A percentile compares a stretch with the other conserved stretches of the same genome.
These are phyloP conservation scores for Beauveria sp. DNA, from an alignment of 2,329 filamentous ascomycete genomes.

Conservation along the genomic window DNA sequence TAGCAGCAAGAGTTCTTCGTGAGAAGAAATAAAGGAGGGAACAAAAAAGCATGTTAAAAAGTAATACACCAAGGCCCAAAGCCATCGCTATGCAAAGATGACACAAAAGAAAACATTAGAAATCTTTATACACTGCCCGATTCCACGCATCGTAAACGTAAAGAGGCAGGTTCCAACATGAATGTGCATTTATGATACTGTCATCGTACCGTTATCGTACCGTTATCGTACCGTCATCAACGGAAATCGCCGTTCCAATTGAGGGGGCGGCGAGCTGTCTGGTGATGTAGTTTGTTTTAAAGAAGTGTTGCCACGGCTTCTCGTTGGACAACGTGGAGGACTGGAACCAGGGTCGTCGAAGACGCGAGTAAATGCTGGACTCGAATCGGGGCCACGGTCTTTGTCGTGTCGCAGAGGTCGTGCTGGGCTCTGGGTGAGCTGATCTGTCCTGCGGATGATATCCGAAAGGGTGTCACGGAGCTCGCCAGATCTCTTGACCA, in stretches of 20 bases:
- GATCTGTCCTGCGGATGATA: slow-evolving; percentile 50
- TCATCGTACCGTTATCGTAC: slow-evolving; percentile 37
- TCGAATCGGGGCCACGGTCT: slow-evolving; percentile 43
- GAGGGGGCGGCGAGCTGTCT: slow-evolving; percentile 44
- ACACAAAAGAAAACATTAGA: slow-evolving; percentile 14
- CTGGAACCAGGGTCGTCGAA: slow-evolving; percentile 55
- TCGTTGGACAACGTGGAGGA: slow-evolving; percentile 42
- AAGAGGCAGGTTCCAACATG: slow-evolving; percentile 13
- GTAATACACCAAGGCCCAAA: slow-evolving; percentile 17
- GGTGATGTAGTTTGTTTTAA: slow-evolving; percentile 42
- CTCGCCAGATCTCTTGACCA: slow-evolving; percentile 55
- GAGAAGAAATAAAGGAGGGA: background rate
- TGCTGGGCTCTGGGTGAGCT: slow-evolving; percentile 48
- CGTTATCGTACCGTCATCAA: slow-evolving; percentile 59
- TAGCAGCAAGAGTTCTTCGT: background rate
- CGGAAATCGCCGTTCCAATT: slow-evolving; percentile 47
- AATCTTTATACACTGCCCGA: slow-evolving; percentile 11
- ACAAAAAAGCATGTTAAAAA: slow-evolving; percentile 13
- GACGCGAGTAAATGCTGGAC: slow-evolving; percentile 60
- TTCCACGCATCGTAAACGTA: slow-evolving; percentile 6
- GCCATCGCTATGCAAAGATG: slow-evolving; percentile 33
- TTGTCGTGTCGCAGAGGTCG: slow-evolving; percentile 40
- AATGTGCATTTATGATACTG: slow-evolving; percentile 1
- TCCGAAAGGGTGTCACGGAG: slow-evolving; percentile 54
- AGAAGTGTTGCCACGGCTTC: slow-evolving; percentile 48